Conservation (phyloP, 345 rosid genomes). For the Erysimum cheiranthoides region DNA sequence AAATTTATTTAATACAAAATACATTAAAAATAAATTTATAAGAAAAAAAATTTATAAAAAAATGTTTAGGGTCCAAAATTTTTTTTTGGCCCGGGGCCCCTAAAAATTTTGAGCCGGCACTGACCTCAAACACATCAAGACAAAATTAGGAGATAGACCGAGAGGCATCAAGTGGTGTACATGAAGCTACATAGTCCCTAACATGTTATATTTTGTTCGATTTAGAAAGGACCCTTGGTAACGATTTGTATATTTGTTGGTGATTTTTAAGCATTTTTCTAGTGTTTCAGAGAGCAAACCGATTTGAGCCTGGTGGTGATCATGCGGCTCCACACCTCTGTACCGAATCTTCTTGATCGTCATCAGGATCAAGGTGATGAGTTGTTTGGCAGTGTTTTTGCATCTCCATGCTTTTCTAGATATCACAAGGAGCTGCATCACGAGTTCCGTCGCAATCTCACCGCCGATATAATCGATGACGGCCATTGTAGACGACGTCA, state of each 20-base stretch:
- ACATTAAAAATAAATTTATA: too few relatives aligned
- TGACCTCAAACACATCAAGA: too few relatives aligned
- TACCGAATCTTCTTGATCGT: constrained; percentile 68
- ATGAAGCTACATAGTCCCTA: too few relatives aligned
- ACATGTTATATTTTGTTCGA: constrained; percentile 63
- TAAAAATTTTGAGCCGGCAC: too few relatives aligned
- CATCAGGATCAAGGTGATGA: constrained; percentile 47
- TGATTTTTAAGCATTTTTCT: constrained; percentile 56
- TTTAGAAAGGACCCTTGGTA: too few relatives aligned
- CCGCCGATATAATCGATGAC: constrained; percentile 68
- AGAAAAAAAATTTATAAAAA: too few relatives aligned
- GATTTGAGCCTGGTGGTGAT: constrained; percentile 69
- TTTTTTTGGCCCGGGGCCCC: too few relatives aligned
- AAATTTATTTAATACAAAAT: too few relatives aligned
- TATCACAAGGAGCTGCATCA: constrained; percentile 47
- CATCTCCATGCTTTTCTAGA: constrained; percentile 52
- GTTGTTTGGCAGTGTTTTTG: constrained; percentile 57
- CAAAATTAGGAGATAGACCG: too few relatives aligned
- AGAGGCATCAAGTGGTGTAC: too few relatives aligned
- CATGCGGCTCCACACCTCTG: constrained; percentile 79
- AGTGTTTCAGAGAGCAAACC: constrained; percentile 55
- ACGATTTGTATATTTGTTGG: too few relatives aligned
- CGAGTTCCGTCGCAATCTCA: constrained; percentile 72
- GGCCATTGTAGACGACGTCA: constrained; percentile 47
- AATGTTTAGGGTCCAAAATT: too few relatives aligned